Conservation (phyloP, 2,329 filamentous ascomycete species). For the Ophiognomonia clavigignenti-juglandacearum region DNA sequence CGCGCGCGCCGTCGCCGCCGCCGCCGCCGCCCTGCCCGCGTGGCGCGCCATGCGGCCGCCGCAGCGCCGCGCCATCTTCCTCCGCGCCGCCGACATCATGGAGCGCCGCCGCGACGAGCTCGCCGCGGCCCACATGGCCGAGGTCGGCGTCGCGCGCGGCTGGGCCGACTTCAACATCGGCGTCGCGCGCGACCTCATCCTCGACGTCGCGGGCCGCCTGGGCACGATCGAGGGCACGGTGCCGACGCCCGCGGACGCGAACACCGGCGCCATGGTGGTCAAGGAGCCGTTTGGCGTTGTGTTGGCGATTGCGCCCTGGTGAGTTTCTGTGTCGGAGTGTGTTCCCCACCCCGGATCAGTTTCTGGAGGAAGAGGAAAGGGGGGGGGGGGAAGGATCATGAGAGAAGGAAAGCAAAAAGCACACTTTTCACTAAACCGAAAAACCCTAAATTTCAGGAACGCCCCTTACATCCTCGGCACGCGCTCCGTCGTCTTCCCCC, state of each 20-base stretch:
- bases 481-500: conserved; percentile 54
- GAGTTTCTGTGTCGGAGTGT: conserved; percentile 19
- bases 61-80: conserved; percentile 63
- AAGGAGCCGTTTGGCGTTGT: conserved; percentile 78
- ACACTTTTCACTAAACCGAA: not conserved
- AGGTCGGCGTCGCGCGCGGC: conserved; percentile 34
- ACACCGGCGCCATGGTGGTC: conserved; percentile 57
- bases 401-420: not conserved
- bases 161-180: conserved; percentile 40
- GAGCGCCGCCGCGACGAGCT: conserved; percentile 56
- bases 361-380: too few species aligned
- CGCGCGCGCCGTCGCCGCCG: conserved; percentile 34
- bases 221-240: conserved; percentile 28
- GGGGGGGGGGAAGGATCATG: too few species aligned
- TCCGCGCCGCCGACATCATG: conserved; percentile 64
- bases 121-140: conserved; percentile 49
- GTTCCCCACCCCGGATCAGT: too few species aligned
- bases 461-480: conserved; percentile 51
- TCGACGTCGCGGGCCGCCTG: conserved; percentile 39
- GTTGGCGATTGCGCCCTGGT: conserved; percentile 79
- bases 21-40: conserved; percentile 60
- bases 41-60: conserved; percentile 63
- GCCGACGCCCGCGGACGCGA: conserved; percentile 35
- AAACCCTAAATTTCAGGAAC: conserved; percentile 48
- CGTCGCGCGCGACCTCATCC: conserved; percentile 31